Base-by-base conservation (phyloP, 768 basidiomycete genomes). In the Gyrodon lividus region DNA sequence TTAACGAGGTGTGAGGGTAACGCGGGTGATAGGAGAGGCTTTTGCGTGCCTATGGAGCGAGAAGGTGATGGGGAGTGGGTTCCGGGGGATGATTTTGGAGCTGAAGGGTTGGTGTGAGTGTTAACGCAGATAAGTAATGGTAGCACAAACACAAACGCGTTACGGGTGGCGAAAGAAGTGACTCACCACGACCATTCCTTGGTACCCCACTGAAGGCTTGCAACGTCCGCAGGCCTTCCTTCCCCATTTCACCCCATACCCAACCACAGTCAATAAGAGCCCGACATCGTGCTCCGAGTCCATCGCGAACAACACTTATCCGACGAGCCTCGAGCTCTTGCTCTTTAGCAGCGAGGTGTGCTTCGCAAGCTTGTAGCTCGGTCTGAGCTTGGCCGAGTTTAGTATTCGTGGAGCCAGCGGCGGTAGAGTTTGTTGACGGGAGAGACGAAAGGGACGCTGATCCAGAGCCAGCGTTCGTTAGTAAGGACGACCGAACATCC, bases 291-390 rank as follows among this genome's bases (percentile, higher is more conserved):
- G 73, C 71, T 1, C 79, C 74, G 19, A 93, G 72, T 0, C 88
- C 88, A 38, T 83, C 78, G 6, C 77, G 72, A 12, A 89, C 74
- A 7, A 84, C 74, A n/a, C 70, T 70, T n/a, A 72, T 65, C 0
- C 89, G 75, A 43, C 77, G 70, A 0, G 62, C 60, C 5, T 78
- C 78, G 6, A 91, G 75, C 51, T 84, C 84, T 17, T 70, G 76
- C 62, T 93, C 89, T 64, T 89, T 89, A 23, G 70, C 52, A 0
- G 84, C 84, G 2, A 93, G 75, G 48, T 86, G 86, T 0, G 79
- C 73, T 62, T 93, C 90, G 65, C 91, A 93, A 8, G 88, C 91
- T 59, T 90, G 89, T 17, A 92, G 73, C 56, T 92, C 87, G 0
- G 84, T 72, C 57, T 92, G 90, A 0, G 89, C 88, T 2, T 80